These are phyloP conservation scores for Gomphus bonarii DNA, from an alignment of 1,284 basidiomycete species.

Conservation along the genomic window DNA sequence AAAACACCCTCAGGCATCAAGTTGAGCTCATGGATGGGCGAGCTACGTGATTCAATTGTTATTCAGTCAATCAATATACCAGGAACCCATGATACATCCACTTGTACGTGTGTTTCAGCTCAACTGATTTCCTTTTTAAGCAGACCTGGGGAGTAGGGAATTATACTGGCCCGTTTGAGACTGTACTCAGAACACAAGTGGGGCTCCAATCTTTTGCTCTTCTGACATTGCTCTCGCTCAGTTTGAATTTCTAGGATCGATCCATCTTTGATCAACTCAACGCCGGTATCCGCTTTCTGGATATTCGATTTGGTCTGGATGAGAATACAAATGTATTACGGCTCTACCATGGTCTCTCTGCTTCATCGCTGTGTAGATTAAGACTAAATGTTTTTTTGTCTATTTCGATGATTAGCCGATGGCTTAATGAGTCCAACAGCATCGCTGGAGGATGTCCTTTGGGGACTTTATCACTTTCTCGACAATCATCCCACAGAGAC, in stretches of 20 bases:
- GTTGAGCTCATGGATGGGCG: constrained; percentile 14
- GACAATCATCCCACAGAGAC: constrained; percentile 18
- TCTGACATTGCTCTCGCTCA: neutral
- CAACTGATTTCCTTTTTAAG: neutral
- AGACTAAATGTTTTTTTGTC: neutral
- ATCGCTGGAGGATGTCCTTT: constrained; percentile 16
- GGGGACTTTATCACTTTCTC: constrained; percentile 18
- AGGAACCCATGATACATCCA: constrained; percentile 17
- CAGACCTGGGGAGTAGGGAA: constrained; percentile 7
- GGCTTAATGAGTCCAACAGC: constrained; percentile 15
- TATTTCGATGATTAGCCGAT: constrained; percentile 8
- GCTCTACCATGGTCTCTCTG: constrained; percentile 15
- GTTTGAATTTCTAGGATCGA: constrained; percentile 11
- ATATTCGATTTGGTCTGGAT: constrained; percentile 15
- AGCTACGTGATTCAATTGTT: constrained; percentile 11
- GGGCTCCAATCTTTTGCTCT: neutral
- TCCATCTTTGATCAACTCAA: constrained; percentile 18
- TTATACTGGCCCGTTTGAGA: constrained; percentile 6
- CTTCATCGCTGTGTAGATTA: neutral
- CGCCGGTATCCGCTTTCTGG: constrained; percentile 17
- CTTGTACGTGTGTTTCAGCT: constrained; percentile 12
- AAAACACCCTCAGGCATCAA: too few species aligned
- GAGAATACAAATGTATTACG: constrained; percentile 12
- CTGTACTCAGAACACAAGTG: constrained; percentile 9
- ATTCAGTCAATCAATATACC: constrained; percentile 14